Evolutionary conservation across 192 early-diverging fungal species (phyloP), one percentile per base, ranked within the genome.

Genomic region (Coemansia sp.): DNA sequence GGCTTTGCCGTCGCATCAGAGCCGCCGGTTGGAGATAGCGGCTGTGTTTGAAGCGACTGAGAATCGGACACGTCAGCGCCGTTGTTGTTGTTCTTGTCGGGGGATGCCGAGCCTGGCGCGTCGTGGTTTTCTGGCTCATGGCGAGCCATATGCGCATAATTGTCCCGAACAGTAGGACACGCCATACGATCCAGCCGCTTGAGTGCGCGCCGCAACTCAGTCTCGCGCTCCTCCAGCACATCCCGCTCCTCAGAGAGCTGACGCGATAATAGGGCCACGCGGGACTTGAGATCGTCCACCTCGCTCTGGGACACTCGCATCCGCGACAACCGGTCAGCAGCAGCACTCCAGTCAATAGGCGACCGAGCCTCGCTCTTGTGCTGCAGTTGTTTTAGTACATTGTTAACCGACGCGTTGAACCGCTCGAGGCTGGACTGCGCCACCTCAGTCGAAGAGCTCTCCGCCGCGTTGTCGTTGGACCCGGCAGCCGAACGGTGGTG

Each of bases 141-240:
- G 12, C 10, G 54, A 57, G 57, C 33, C 31, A n/a, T 31, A 46
- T n/a, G 41, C 18, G 29, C 63, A 18, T 69, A 70, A 54, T 52
- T 36, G 31, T 38, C 55, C 6, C 70, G 67, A 42, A 86, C 78
- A 1, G 85, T 74, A 8, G 74, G 76, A 62, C 87, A 86, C 8
- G 75, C 55, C 36, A 72, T 70, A 44, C 88, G 83, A 22, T 89
- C 88, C 6, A 83, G 63, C 10, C 75, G 73, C 63, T 85, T 87
- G 13, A 85, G 79, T 9, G 84, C 79, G 27, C 76, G 74, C 24
- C 76, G 36, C 68, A 86, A 69, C 43, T 86, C 83, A 1, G 40
- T 1, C 38, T 77, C 78, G 12, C 70, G 59, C 24, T 66, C 51
- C 31, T 87, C 87, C 9, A 86, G 63, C 62, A 74, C 63, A 9